phyloP scores from a whole-genome alignment of 306 rosid species.

The Myrica gale region DNA sequence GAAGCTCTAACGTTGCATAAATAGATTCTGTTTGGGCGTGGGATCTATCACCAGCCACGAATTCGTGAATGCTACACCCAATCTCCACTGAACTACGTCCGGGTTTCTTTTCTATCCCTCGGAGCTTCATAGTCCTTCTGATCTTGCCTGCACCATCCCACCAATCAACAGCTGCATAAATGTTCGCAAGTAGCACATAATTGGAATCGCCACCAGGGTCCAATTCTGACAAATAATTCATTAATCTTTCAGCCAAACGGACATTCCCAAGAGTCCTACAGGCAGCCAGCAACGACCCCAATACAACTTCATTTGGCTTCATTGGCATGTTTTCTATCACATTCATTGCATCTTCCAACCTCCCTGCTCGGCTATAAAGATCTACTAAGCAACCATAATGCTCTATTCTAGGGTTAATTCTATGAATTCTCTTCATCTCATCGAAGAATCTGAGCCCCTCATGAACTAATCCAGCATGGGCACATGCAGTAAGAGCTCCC shows the following conservation, averaged over 20 bases:
- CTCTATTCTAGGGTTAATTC: constrained; percentile 62
- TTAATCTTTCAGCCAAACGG: constrained; percentile 69
- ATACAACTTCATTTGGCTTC: constrained; percentile 80
- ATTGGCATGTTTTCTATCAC: constrained; percentile 68
- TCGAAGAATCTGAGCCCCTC: constrained; percentile 63
- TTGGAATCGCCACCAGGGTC: constrained; percentile 70
- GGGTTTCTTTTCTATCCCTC: constrained; percentile 66
- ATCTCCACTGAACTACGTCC: constrained; percentile 79
- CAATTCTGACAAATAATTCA: constrained; percentile 47
- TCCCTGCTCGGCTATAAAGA: constrained; percentile 82
- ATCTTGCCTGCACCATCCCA: constrained; percentile 80
- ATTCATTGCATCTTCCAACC: constrained; percentile 65
- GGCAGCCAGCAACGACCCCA: constrained; percentile 90
- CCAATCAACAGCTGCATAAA: constrained; percentile 68
- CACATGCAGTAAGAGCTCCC: constrained; percentile 80
- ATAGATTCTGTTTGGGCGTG: constrained; percentile 48
- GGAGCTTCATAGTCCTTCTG: constrained; percentile 65
- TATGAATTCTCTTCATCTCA: constrained; percentile 50
- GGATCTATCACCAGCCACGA: constrained; percentile 69
- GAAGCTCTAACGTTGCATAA: constrained; percentile 46
- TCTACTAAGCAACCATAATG: constrained; percentile 89
- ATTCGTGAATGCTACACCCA: constrained; percentile 65
- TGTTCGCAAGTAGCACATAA: constrained; percentile 82
- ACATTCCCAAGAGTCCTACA: constrained; percentile 72
- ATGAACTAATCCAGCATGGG: constrained; percentile 73